Percentiles rank a stretch among this genome's conserved stretches.
Evolutionary conservation across 1,139 yeast genomes (phyloP).

Genomic region (Candida sp.): DNA sequence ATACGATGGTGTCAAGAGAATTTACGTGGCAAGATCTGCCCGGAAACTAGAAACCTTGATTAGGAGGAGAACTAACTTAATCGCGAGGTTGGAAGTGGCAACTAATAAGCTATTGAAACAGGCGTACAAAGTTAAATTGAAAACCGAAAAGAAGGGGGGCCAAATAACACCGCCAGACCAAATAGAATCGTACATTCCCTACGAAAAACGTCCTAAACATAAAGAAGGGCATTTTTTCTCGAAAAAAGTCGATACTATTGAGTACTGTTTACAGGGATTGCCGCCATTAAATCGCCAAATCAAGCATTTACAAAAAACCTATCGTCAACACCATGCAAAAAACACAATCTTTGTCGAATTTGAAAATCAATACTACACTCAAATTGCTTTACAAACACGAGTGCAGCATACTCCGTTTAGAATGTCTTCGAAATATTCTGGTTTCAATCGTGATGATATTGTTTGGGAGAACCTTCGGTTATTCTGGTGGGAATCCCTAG

Average conservation of each 20-base stretch:
- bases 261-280: conserved; percentile 52
- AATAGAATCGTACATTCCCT: conserved; percentile 65
- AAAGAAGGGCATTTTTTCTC: conserved; percentile 52
- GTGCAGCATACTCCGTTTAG: conserved; percentile 53
- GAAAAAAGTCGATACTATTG: conserved; percentile 59
- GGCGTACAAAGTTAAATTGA: conserved; percentile 60
- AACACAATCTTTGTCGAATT: conserved; percentile 70
- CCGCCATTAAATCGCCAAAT: conserved; percentile 57
- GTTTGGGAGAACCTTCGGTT: conserved; percentile 70
- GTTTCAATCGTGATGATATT: conserved; percentile 60
- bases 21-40: conserved; percentile 73
- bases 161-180: conserved; percentile 47
- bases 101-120: conserved; percentile 56
- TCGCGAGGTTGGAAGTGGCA: conserved; percentile 65
- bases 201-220: conserved; percentile 73
- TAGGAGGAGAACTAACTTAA: conserved; percentile 59
- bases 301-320: conserved; percentile 44
- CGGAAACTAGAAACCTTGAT: conserved; percentile 57
- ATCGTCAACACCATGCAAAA: conserved; percentile 40
- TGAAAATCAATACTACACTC: conserved; percentile 67
- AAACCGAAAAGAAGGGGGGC: conserved; percentile 60
- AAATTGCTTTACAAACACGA: conserved; percentile 61
- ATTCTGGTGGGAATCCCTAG: conserved; percentile 79
- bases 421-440: conserved; percentile 48
- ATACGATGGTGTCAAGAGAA: conserved; percentile 70